Base-by-base conservation (phyloP, 306 rosid species). In the Cyamopsis tetragonoloba region DNA sequence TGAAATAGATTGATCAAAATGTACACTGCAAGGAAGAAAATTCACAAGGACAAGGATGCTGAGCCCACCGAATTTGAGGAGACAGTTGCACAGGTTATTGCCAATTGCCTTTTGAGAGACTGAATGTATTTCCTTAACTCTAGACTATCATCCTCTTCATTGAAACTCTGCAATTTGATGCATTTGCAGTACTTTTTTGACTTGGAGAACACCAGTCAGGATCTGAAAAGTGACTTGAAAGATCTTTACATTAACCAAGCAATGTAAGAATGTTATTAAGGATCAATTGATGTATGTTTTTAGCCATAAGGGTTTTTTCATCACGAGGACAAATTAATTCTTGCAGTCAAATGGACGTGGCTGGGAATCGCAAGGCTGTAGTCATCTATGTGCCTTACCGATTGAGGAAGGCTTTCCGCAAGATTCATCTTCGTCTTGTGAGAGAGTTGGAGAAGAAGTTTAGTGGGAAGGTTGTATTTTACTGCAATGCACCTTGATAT, bases 31-130 rank as follows among this genome's bases (percentile, higher is more conserved):
- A 74, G 72, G 81, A 89, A 84, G 86, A 89, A 86, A 82, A 86
- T 89, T 54, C 83, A 62, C 68, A 89, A 89, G 68, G 96, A 89
- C 18, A 82, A 82, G 60, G 84, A 72, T 74, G 92, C 31, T 0
- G 90, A 89, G 14, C 87, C 92, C 8, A 76, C 88, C 13, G 92
- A 89, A 61, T 82, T 89, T 44, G 92, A 89, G 71, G 90, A 86
- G 78, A 55, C 84, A 2, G 90, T 86, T 68, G 96, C 88, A 0
- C 96, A 89, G 82, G 96, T 84, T 32, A 66, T 11, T 46, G 8
- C 4, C 5, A 1, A n/a, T 48, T 4, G 7, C 8, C 14, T 42
- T 4, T 31, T 4, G 3, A 1, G 11, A 28, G 0, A 6, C 6
- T 53, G 3, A 30, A 5, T 20, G 7, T 15, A 17, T 6, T 26